A percentile compares a stretch with the other conserved stretches of the same genome.
phyloP scores from a whole-genome alignment of 164 flowering plant genomes.

The Taxillus chinensis region DNA sequence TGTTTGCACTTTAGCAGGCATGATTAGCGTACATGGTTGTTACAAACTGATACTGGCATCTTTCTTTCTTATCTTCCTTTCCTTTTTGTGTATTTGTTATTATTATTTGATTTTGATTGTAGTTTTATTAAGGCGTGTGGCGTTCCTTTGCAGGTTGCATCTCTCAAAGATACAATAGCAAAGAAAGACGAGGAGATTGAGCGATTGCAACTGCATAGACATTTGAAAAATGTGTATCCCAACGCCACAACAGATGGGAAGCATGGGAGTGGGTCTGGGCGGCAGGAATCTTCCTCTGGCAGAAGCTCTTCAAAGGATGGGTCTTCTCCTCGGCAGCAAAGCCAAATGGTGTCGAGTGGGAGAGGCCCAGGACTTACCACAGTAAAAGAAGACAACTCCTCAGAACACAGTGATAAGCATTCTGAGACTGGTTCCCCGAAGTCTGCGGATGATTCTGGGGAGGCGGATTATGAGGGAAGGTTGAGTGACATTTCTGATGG shows the following conservation, averaged over 20 bases:
- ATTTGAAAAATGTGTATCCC: constrained; percentile 34
- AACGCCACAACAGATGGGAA: constrained; percentile 20
- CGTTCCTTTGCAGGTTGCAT: constrained; percentile 46
- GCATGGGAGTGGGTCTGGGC: constrained; percentile 20
- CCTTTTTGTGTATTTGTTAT: no score
- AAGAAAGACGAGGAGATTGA: constrained; percentile 91
- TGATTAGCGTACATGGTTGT: no score
- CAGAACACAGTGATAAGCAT: constrained; percentile 34
- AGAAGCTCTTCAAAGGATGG: constrained; percentile 13
- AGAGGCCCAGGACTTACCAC: constrained; percentile 17
- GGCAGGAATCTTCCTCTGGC: constrained; percentile 29
- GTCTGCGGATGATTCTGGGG: constrained; percentile 36
- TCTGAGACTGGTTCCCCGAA: constrained; percentile 31
- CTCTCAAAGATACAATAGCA: constrained; percentile 69
- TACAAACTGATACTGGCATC: no score
- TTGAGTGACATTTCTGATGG: constrained; percentile 59
- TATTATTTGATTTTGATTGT: no score
- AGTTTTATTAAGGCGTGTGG: no score
- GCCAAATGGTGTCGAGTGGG: constrained; percentile 22
- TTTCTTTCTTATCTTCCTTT: neutral
- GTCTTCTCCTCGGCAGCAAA: constrained; percentile 15
- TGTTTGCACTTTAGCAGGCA: no score
- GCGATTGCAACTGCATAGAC: constrained; percentile 48
- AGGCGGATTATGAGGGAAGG: constrained; percentile 47
- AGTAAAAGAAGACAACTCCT: constrained; percentile 25